Conservation (phyloP, 306 rosid species). For the Acacia melanoxylon region DNA sequence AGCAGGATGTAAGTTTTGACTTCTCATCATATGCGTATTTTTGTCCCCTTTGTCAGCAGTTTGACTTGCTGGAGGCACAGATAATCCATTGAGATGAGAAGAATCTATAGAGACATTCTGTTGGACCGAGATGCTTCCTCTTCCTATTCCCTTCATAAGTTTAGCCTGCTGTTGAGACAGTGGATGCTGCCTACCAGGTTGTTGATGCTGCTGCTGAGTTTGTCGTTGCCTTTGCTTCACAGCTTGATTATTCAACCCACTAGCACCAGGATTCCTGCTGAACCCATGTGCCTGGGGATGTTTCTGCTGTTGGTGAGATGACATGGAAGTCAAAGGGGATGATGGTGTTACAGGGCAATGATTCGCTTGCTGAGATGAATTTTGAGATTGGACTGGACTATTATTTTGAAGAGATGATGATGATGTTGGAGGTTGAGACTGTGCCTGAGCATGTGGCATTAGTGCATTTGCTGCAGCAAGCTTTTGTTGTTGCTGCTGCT, state of each 20-base stretch:
- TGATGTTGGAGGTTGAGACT: slow-evolving; percentile 61
- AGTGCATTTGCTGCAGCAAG: slow-evolving; percentile 62
- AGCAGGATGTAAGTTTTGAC: slow-evolving; percentile 63
- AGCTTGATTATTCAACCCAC: slow-evolving; percentile 60
- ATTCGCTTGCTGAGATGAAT: slow-evolving; percentile 55
- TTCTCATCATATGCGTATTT: slow-evolving; percentile 62
- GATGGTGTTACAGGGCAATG: slow-evolving; percentile 52
- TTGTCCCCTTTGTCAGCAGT: slow-evolving; percentile 73
- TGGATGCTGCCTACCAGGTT: slow-evolving; percentile 61
- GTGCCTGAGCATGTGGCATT: slow-evolving; percentile 61
- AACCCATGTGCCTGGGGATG: slow-evolving; percentile 64
- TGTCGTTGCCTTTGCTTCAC: slow-evolving; percentile 69
- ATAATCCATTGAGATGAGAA: slow-evolving; percentile 62
- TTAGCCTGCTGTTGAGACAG: slow-evolving; percentile 75
- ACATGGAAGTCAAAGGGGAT: slow-evolving; percentile 55
- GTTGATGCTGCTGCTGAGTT: slow-evolving; percentile 56
- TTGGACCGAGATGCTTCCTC: slow-evolving; percentile 54
- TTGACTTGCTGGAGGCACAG: slow-evolving; percentile 61
- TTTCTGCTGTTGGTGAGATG: slow-evolving; percentile 75
- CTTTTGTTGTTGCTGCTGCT: slow-evolving; percentile 35
- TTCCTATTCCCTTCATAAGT: slow-evolving; percentile 68
- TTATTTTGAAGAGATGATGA: slow-evolving; percentile 58
- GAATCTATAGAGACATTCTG: slow-evolving; percentile 63
- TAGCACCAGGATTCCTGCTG: slow-evolving; percentile 50
- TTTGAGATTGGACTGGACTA: slow-evolving; percentile 61